These are phyloP conservation scores for Calycina marina DNA, from an alignment of 2,329 filamentous ascomycete species.

Conservation along the genomic window DNA sequence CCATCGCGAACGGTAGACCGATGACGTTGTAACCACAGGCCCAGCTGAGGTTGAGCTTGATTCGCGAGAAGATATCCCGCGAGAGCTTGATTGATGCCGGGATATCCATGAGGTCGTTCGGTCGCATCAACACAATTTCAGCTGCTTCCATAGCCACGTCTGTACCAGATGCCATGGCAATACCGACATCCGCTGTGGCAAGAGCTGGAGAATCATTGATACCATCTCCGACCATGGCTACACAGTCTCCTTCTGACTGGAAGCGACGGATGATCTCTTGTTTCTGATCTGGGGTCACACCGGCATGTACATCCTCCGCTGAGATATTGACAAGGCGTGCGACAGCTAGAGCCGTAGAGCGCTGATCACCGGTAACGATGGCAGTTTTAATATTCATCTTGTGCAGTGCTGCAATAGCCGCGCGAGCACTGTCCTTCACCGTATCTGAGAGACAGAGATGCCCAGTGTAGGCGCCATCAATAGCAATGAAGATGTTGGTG, in stretches of 20 bases:
- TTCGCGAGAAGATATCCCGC: constrained; percentile 74
- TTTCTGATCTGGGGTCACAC: constrained; percentile 85
- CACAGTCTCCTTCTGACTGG: constrained; percentile 58
- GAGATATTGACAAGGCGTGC: constrained; percentile 72
- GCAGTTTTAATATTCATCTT: constrained; percentile 76
- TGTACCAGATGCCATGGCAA: constrained; percentile 82
- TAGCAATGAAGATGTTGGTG: constrained; percentile 83
- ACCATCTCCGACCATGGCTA: constrained; percentile 96
- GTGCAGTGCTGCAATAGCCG: constrained; percentile 67
- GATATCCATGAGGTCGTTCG: constrained; percentile 84
- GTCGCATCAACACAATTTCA: constrained; percentile 88
- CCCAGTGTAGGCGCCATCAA: constrained; percentile 69
- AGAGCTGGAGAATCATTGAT: constrained; percentile 97
- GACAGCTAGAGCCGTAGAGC: constrained; percentile 69
- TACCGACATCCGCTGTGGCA: constrained; percentile 82
- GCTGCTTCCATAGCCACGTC: constrained; percentile 97
- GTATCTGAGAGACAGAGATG: constrained; percentile 76
- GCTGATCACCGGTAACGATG: constrained; percentile 88
- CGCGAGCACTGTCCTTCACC: constrained; percentile 75
- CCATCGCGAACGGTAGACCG: constrained; percentile 93
- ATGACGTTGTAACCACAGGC: constrained; percentile 86
- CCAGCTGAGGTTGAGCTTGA: constrained; percentile 88
- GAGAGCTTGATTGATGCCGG: constrained; percentile 72
- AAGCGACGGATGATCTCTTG: constrained; percentile 69
- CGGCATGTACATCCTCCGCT: constrained; percentile 61